Evolutionary conservation across 176 grass and related monocot genomes (phyloP).

Genomic region (Cenchrus fungigraminus): DNA sequence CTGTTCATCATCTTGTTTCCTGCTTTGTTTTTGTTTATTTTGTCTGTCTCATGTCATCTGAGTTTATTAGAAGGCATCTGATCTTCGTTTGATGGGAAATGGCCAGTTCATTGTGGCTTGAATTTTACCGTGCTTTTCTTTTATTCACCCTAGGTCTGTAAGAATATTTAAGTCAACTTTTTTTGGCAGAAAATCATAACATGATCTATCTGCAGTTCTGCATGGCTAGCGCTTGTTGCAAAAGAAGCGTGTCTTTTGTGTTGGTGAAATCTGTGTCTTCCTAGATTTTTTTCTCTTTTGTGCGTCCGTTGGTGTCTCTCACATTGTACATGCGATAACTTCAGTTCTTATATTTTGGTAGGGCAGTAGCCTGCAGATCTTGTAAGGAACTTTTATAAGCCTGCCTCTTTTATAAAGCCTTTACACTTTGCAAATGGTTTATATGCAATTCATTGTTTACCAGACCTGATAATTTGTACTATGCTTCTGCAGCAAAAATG

Average conservation of each 20-base stretch:
- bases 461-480: neutral
- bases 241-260: neutral
- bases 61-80: neutral
- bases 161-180: neutral
- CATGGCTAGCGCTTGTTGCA: neutral
- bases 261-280: neutral
- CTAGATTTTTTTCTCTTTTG: neutral
- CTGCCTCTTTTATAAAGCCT: neutral
- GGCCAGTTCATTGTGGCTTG: neutral
- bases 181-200: neutral
- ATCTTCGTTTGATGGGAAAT: neutral
- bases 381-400: neutral
- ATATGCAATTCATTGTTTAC: neutral
- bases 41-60: neutral
- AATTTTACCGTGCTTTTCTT: neutral
- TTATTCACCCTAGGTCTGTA: neutral
- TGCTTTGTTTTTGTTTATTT: too few relatives aligned
- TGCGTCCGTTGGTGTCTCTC: neutral
- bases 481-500: constrained; percentile 46
- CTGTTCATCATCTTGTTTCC: too few relatives aligned
- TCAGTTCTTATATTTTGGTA: neutral
- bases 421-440: neutral
- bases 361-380: neutral
- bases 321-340: neutral
- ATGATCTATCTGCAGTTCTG: neutral